A percentile compares a stretch with the other conserved stretches of the same genome.
phyloP scores from a whole-genome alignment of 1,139 yeast species.

The Sugiyamaella sp. region DNA sequence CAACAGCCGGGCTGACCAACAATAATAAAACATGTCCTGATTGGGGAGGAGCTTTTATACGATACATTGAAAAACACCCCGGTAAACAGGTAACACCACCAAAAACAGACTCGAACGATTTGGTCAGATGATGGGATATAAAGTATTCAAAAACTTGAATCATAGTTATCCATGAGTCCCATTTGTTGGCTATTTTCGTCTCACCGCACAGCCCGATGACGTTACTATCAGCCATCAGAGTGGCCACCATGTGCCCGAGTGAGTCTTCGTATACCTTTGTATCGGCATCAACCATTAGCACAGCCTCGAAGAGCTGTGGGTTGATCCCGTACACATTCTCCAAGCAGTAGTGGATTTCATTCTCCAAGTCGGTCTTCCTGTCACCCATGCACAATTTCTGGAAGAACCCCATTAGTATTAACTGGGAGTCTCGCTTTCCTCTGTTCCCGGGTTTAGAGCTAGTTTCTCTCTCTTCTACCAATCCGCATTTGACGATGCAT shows the following conservation, averaged over 20 bases:
- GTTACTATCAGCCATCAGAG: slow-evolving; percentile 39
- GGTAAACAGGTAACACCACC: slow-evolving; percentile 46
- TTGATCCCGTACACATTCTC: slow-evolving; percentile 38
- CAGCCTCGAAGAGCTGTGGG: slow-evolving; percentile 40
- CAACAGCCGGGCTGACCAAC: slow-evolving; percentile 42
- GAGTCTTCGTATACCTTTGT: slow-evolving; percentile 42
- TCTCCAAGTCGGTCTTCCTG: slow-evolving; percentile 43
- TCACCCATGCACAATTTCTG: slow-evolving; percentile 44
- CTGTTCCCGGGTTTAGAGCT: slow-evolving; percentile 42
- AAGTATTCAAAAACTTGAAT: slow-evolving; percentile 46
- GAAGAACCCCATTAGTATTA: slow-evolving; percentile 42
- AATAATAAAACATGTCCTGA: slow-evolving; percentile 64
- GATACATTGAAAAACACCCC: slow-evolving; percentile 45
- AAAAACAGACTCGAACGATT: slow-evolving; percentile 44
- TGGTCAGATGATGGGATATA: slow-evolving; percentile 44
- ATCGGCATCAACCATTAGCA: slow-evolving; percentile 45
- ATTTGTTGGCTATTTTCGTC: slow-evolving; percentile 41
- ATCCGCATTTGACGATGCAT: slow-evolving; percentile 41
- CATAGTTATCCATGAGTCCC: slow-evolving; percentile 43
- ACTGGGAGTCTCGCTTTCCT: slow-evolving; percentile 45
- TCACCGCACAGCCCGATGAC: slow-evolving; percentile 45
- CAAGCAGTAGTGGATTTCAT: slow-evolving; percentile 41
- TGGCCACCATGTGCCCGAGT: slow-evolving; percentile 39
- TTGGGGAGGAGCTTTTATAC: slow-evolving; percentile 56
- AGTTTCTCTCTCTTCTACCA: slow-evolving; percentile 47